These are phyloP conservation scores for Cladosporium sp. DNA, from an alignment of 2,329 filamentous ascomycete genomes.

Conservation along the genomic window DNA sequence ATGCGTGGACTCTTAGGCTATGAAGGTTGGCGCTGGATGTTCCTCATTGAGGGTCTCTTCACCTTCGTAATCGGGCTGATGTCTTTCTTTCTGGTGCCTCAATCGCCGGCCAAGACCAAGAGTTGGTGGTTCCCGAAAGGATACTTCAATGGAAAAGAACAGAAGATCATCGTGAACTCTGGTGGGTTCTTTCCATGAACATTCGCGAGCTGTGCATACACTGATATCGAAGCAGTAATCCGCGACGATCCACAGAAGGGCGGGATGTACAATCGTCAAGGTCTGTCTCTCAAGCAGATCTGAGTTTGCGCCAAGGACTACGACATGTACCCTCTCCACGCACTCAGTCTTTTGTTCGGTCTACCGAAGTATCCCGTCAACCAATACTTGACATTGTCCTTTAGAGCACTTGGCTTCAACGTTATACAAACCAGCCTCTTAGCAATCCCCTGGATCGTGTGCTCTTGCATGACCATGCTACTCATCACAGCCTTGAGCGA, in stretches of 20 bases:
- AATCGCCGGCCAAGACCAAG: conserved; percentile 62
- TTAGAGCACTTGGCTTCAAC: conserved; percentile 27
- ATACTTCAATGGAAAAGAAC: conserved; percentile 67
- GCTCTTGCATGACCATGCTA: conserved; percentile 45
- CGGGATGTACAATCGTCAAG: conserved; percentile 62
- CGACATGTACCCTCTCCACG: conserved; percentile 44
- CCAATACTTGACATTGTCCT: conserved; percentile 57
- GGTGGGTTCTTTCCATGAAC: neutral
- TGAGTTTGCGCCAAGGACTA: conserved; percentile 28
- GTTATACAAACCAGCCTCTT: conserved; percentile 58
- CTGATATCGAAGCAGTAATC: conserved; percentile 43
- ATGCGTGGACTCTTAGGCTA: conserved; percentile 31
- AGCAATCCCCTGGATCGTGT: conserved; percentile 51
- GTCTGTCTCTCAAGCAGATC: conserved; percentile 48
- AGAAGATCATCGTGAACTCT: conserved; percentile 64
- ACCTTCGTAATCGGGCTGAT: conserved; percentile 30
- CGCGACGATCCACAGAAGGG: conserved; percentile 59
- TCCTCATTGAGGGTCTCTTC: conserved; percentile 31
- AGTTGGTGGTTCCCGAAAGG: conserved; percentile 60
- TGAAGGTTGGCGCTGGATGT: conserved; percentile 32
- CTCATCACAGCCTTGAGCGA: conserved; percentile 52
- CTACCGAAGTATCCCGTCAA: conserved; percentile 54
- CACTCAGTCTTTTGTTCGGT: conserved; percentile 37
- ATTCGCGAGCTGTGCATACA: neutral
- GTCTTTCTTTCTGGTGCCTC: conserved; percentile 41